Conservation (phyloP, 2,329 filamentous ascomycete genomes). For the Leptographium radiaticola region DNA sequence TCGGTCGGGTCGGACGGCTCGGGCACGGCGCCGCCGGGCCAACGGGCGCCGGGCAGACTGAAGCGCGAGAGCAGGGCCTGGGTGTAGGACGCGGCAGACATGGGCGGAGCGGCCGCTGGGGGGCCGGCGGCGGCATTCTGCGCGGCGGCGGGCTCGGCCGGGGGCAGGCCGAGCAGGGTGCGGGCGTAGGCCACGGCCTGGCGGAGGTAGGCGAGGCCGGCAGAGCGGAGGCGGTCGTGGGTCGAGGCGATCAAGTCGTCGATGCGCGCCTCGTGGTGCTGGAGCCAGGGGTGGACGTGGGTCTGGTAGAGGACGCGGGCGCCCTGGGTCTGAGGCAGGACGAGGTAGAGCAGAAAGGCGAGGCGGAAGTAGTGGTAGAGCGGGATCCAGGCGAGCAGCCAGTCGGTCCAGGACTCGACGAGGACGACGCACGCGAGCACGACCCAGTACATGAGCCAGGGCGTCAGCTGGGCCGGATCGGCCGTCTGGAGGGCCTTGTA, state of each 20-base stretch:
- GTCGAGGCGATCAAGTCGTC: conserved; percentile 76
- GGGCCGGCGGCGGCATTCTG: conserved; percentile 21
- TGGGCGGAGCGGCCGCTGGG: conserved; percentile 14
- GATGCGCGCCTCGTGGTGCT: conserved; percentile 75
- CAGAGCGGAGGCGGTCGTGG: conserved; percentile 64
- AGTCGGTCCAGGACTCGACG: conserved; percentile 76
- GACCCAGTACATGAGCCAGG: conserved; percentile 99
- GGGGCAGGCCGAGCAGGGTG: conserved; percentile 62
- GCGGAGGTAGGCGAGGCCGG: conserved; percentile 63
- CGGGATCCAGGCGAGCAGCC: conserved; percentile 79
- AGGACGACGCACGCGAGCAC: conserved; percentile 72
- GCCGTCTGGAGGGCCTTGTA: conserved; percentile 95
- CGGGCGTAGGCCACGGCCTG: conserved; percentile 33
- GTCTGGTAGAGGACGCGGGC: conserved; percentile 74
- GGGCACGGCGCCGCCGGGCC: conserved; percentile 24
- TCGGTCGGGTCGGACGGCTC: not conserved
- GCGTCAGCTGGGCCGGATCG: conserved; percentile 76
- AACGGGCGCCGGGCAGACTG: conserved; percentile 60
- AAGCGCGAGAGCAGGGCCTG: conserved; percentile 76
- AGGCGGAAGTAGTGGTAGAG: conserved; percentile 91
- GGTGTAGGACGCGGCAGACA: conserved; percentile 48
- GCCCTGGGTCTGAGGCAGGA: conserved; percentile 94
- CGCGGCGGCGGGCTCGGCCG: conserved; percentile 20
- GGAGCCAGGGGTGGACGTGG: conserved; percentile 77
- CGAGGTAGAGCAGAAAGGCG: conserved; percentile 79